Conservation (phyloP, 495 filamentous ascomycete genomes). For the Rostrohypoxylon terebratum region DNA sequence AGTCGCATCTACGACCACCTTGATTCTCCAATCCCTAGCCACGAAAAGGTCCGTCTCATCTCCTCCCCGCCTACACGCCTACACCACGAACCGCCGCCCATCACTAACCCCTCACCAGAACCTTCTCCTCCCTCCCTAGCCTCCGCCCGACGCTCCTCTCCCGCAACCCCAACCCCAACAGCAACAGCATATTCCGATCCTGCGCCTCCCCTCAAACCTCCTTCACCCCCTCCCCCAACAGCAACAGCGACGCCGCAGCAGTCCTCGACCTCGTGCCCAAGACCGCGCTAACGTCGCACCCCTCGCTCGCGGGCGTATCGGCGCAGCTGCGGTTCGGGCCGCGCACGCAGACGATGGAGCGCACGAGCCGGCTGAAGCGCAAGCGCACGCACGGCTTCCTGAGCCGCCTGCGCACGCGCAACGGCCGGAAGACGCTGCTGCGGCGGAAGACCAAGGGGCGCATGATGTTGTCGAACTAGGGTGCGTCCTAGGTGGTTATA, state of each 20-base stretch:
- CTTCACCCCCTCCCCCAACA: conserved; percentile 13
- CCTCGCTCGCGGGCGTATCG: conserved; percentile 49
- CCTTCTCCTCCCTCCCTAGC: conserved; percentile 56
- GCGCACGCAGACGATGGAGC: conserved; percentile 58
- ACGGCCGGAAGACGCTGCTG: conserved; percentile 55
- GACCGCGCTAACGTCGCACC: conserved; percentile 53
- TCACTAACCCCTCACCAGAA: conserved; percentile 42
- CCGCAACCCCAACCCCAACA: conserved; percentile 16
- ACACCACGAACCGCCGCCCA: neutral
- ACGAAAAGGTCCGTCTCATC: conserved; percentile 26
- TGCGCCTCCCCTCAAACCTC: conserved; percentile 16
- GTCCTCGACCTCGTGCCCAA: conserved; percentile 54
- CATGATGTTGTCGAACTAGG: conserved; percentile 49
- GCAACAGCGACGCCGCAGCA: neutral
- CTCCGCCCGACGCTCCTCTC: conserved; percentile 54
- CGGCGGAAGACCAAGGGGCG: conserved; percentile 56
- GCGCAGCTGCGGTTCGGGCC: conserved; percentile 61
- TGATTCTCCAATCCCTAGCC: conserved; percentile 13
- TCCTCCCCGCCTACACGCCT: neutral
- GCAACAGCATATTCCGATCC: conserved; percentile 48
- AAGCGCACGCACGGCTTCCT: conserved; percentile 62
- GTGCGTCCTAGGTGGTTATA: too few relatives aligned
- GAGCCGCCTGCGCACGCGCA: conserved; percentile 53
- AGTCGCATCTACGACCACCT: neutral
- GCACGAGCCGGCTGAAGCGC: conserved; percentile 58